A percentile compares a stretch with the other conserved stretches of the same genome.
Evolutionary conservation across 495 filamentous ascomycete species (phyloP).

Genomic region (Hypoxylon fuscum): DNA sequence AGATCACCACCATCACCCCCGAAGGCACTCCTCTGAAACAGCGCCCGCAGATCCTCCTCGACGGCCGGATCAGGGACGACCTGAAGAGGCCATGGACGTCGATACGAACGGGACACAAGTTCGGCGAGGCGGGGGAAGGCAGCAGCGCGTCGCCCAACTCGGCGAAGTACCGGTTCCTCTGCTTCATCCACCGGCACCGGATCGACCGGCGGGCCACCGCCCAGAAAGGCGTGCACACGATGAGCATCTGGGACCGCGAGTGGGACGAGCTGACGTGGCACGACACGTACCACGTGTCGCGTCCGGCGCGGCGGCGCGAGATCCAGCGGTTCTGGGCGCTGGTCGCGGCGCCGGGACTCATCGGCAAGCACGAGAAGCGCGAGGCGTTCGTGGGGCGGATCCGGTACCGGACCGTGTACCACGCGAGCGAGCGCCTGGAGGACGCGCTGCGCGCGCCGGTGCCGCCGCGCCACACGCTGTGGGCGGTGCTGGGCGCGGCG

Average conservation of each 20-base stretch:
- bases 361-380: neutral
- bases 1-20: constrained; percentile 20
- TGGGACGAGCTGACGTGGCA: constrained; percentile 38
- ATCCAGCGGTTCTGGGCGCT: constrained; percentile 28
- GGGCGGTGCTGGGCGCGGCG: constrained; percentile 21
- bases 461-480: constrained; percentile 28
- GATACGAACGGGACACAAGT: neutral
- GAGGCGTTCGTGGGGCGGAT: constrained; percentile 21
- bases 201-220: constrained; percentile 11
- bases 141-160: neutral
- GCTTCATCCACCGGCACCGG: constrained; percentile 36
- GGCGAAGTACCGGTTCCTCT: constrained; percentile 31
- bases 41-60: constrained; percentile 3
- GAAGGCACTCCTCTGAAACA: neutral
- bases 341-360: neutral
- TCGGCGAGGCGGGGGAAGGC: neutral
- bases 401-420: constrained; percentile 33
- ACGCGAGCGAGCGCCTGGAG: constrained; percentile 25
- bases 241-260: constrained; percentile 39
- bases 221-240: constrained; percentile 32
- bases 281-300: constrained; percentile 25
- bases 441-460: constrained; percentile 12
- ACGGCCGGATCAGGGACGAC: constrained; percentile 1
- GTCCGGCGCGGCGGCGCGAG: constrained; percentile 12
- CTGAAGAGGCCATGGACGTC: constrained; percentile 11